These are phyloP conservation scores for Symbiotaphrina buchneri DNA, from an alignment of 495 filamentous ascomycete species.

Conservation along the genomic window DNA sequence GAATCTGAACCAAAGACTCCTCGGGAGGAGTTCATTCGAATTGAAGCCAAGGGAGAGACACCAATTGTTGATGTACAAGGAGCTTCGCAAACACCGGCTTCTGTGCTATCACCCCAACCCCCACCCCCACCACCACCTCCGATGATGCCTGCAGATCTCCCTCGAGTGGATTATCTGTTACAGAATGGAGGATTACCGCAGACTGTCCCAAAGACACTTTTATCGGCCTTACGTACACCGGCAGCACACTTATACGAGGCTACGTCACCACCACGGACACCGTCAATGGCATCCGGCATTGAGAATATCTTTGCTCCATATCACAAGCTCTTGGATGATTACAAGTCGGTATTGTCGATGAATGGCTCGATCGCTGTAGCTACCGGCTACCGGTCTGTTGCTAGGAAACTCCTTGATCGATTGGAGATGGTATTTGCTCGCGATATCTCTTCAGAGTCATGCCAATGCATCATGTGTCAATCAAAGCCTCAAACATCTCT, in stretches of 20 bases:
- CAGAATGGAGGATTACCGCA: slow-evolving; percentile 59
- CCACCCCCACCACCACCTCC: slow-evolving; percentile 76
- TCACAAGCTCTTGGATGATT: slow-evolving; percentile 64
- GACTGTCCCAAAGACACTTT: slow-evolving; percentile 39
- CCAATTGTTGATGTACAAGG: background rate
- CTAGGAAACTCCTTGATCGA: slow-evolving; percentile 78
- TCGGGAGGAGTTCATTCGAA: background rate
- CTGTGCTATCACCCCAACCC: slow-evolving; percentile 20
- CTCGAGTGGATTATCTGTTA: slow-evolving; percentile 74
- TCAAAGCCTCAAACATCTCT: slow-evolving; percentile 4
- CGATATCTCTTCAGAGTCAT: slow-evolving; percentile 66
- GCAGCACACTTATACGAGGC: slow-evolving; percentile 22
- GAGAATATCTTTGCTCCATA: slow-evolving; percentile 57
- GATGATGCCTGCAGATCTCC: slow-evolving; percentile 36
- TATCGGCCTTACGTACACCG: slow-evolving; percentile 20
- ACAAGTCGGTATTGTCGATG: slow-evolving; percentile 52
- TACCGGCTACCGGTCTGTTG: slow-evolving; percentile 84
- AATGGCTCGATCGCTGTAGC: slow-evolving; percentile 87
- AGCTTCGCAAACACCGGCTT: too few relatives aligned
- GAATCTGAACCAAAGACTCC: background rate
- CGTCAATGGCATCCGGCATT: slow-evolving; percentile 23
- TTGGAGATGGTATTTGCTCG: slow-evolving; percentile 83
- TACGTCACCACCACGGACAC: slow-evolving; percentile 21
- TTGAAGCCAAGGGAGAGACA: background rate
- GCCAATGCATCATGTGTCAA: slow-evolving; percentile 60